Evolutionary conservation across 139 green algal species (phyloP).

Genomic region (Choricystis sp.): DNA sequence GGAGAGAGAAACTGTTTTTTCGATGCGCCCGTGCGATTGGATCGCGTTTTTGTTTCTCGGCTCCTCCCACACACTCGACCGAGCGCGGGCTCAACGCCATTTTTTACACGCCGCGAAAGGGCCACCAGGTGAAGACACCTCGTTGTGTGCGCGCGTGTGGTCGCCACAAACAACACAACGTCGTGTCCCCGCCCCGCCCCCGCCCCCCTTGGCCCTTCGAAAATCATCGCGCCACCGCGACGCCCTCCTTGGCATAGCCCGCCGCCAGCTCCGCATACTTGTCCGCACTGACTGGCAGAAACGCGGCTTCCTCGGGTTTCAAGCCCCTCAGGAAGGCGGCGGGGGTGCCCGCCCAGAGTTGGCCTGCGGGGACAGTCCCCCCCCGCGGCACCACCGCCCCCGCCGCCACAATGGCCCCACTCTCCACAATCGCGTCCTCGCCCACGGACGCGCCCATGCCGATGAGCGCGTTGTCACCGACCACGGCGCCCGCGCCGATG

Average conservation of each 20-base stretch:
- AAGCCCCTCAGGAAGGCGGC: constrained; percentile 67
- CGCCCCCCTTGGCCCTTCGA: too few relatives aligned
- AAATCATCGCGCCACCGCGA: too few relatives aligned
- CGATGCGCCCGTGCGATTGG: too few relatives aligned
- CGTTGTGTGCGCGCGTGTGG: too few relatives aligned
- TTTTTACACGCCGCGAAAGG: too few relatives aligned
- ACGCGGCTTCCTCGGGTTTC: constrained; percentile 60
- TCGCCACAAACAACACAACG: too few relatives aligned
- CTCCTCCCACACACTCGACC: too few relatives aligned
- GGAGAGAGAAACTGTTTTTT: too few relatives aligned
- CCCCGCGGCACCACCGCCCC: constrained; percentile 65
- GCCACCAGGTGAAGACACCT: too few relatives aligned
- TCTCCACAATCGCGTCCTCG: constrained; percentile 27
- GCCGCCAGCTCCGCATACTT: background rate
- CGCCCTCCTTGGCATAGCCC: background rate
- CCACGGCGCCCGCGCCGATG: constrained; percentile 62
- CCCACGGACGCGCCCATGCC: constrained; percentile 87
- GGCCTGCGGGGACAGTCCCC: constrained; percentile 43
- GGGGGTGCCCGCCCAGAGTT: constrained; percentile 58
- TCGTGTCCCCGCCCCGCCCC: too few relatives aligned
- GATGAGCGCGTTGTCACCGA: constrained; percentile 76
- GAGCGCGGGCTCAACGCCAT: too few relatives aligned
- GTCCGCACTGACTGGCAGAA: constrained; percentile 27
- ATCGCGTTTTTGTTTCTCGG: too few relatives aligned
- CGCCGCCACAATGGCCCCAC: constrained; percentile 71